Evolutionary conservation across 2,329 filamentous ascomycete genomes (phyloP).

Genomic region (Tolypocladium inflatum): DNA sequence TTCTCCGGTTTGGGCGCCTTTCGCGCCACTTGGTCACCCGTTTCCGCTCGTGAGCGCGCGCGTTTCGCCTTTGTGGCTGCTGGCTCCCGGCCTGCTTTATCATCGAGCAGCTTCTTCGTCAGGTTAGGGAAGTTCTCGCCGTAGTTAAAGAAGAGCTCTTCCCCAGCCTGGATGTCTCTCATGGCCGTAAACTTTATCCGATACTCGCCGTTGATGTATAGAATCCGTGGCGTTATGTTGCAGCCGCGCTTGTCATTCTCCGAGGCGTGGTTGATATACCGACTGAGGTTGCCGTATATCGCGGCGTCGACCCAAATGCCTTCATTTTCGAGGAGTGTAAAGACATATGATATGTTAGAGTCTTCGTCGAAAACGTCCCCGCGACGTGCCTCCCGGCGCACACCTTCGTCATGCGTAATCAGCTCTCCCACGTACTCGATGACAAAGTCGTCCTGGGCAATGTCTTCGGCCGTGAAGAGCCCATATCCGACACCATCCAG

Average conservation of each 20-base stretch:
- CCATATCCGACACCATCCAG: constrained; percentile 64
- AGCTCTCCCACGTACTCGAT: constrained; percentile 76
- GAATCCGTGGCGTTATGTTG: constrained; percentile 53
- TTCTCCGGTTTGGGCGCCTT: constrained; percentile 12
- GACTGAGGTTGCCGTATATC: constrained; percentile 68
- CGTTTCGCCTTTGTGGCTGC: constrained; percentile 12
- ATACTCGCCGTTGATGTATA: constrained; percentile 66
- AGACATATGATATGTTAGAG: constrained; percentile 55
- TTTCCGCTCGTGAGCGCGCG: constrained; percentile 8
- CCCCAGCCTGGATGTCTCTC: constrained; percentile 57
- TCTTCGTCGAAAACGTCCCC: constrained; percentile 51
- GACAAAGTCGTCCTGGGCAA: constrained; percentile 61
- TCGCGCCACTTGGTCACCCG: constrained; percentile 10
- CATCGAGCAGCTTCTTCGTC: constrained; percentile 32
- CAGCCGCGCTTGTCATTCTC: constrained; percentile 42
- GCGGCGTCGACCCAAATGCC: constrained; percentile 65
- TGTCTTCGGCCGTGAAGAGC: constrained; percentile 60
- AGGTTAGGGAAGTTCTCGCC: constrained; percentile 58
- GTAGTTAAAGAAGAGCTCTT: constrained; percentile 78
- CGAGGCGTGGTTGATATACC: constrained; percentile 74
- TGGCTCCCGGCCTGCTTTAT: constrained; percentile 23
- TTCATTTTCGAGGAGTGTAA: constrained; percentile 49
- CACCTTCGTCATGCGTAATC: constrained; percentile 59
- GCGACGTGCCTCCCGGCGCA: constrained; percentile 54
- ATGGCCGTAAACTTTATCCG: constrained; percentile 66